Evolutionary conservation across 1,284 basidiomycete genomes (phyloP).

Genomic region (Anthracocystis walkeri): DNA sequence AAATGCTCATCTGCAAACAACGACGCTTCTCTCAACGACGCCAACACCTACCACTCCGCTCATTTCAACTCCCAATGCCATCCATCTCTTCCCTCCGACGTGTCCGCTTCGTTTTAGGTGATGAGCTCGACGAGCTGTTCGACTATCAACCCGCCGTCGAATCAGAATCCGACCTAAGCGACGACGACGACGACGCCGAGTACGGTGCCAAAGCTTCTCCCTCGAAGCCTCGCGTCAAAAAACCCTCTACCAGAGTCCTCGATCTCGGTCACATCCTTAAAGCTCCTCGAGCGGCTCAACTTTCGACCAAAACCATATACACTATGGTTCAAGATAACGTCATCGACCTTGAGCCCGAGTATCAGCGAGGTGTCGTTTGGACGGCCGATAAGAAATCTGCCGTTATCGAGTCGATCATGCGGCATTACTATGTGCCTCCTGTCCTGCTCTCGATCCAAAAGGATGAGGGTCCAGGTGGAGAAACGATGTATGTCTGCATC

Average conservation of each 20-base stretch:
- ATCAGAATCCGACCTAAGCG: slow-evolving; percentile 23
- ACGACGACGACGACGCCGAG: slow-evolving; percentile 20
- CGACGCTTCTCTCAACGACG: too few species aligned
- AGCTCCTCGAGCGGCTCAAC: slow-evolving; percentile 34
- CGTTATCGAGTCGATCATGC: slow-evolving; percentile 57
- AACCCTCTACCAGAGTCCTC: slow-evolving; percentile 52
- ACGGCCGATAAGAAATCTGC: slow-evolving; percentile 48
- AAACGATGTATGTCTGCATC: slow-evolving; percentile 46
- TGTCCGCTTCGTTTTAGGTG: slow-evolving; percentile 6
- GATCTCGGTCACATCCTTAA: slow-evolving; percentile 41
- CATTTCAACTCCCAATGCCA: neutral
- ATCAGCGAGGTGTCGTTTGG: slow-evolving; percentile 60
- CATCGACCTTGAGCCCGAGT: slow-evolving; percentile 58
- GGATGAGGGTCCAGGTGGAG: slow-evolving; percentile 11
- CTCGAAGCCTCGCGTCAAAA: slow-evolving; percentile 8
- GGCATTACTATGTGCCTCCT: slow-evolving; percentile 59
- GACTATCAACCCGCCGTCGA: slow-evolving; percentile 17
- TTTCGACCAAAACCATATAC: slow-evolving; percentile 33
- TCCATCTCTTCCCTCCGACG: neutral
- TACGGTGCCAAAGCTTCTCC: slow-evolving; percentile 11
- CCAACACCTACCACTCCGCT: too few species aligned
- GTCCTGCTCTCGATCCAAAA: slow-evolving; percentile 46
- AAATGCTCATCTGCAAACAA: neutral
- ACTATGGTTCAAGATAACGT: slow-evolving; percentile 39
- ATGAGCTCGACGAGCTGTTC: slow-evolving; percentile 48